These are phyloP conservation scores for Aphelidium insulamus DNA, from an alignment of 371 early-diverging fungal genomes.

Conservation along the genomic window DNA sequence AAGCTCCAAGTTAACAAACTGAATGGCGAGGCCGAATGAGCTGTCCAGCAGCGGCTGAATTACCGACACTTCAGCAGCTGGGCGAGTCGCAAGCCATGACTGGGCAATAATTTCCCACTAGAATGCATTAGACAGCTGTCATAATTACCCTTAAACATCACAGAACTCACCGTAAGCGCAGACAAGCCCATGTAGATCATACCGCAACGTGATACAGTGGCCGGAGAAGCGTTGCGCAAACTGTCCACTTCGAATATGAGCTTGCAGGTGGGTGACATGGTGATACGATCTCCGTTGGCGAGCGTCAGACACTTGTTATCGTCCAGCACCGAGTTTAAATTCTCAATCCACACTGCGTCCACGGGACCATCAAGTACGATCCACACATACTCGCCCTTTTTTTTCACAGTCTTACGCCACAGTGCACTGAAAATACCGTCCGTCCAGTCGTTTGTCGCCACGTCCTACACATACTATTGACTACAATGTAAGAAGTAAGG, in stretches of 20 bases:
- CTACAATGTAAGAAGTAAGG: too few species aligned
- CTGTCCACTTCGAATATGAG: constrained; percentile 32
- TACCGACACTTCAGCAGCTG: constrained; percentile 17
- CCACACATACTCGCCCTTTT: constrained; percentile 30
- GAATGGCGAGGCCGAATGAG: constrained; percentile 14
- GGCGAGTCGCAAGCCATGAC: constrained; percentile 26
- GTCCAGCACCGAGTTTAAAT: constrained; percentile 38
- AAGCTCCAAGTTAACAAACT: constrained; percentile 17
- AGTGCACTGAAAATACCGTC: constrained; percentile 36
- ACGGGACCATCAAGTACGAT: constrained; percentile 40
- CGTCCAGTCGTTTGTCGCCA: constrained; percentile 41
- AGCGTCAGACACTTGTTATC: constrained; percentile 39
- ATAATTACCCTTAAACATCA: too few species aligned
- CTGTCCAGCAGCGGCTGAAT: constrained; percentile 21
- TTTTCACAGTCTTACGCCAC: constrained; percentile 33
- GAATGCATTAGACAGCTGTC: too few species aligned
- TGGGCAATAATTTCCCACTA: constrained; percentile 32
- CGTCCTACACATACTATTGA: too few species aligned
- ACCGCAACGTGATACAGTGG: constrained; percentile 35
- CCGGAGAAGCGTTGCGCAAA: constrained; percentile 28
- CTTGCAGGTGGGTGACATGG: constrained; percentile 31
- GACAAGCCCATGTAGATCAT: constrained; percentile 39
- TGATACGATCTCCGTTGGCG: constrained; percentile 39
- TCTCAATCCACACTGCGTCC: constrained; percentile 46
- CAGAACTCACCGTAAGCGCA: too few species aligned